phyloP scores from a whole-genome alignment of 78 protist genomes.

The Dictyostelium intermedium region DNA sequence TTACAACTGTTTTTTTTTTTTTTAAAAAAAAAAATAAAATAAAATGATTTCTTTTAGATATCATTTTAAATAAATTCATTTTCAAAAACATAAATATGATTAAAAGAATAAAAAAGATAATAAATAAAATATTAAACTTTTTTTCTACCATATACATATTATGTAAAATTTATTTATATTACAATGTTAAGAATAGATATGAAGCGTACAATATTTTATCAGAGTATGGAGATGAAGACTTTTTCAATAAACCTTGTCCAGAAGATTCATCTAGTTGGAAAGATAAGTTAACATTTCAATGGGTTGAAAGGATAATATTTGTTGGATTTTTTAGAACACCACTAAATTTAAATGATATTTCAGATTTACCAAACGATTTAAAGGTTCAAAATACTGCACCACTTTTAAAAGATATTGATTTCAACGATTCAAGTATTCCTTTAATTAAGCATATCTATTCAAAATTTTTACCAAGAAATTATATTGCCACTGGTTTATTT shows the following conservation, averaged over 20 bases:
- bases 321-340: conserved; percentile 9
- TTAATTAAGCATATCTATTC: not conserved
- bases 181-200: not conserved
- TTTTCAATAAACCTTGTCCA: not conserved
- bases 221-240: not conserved
- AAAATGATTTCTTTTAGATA: not conserved
- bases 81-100: not conserved
- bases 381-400: conserved; percentile 9
- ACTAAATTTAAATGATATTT: conserved; percentile 25
- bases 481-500: not conserved
- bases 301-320: conserved; percentile 31
- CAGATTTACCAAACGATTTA: not conserved
- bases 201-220: not conserved
- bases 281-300: conserved; percentile 1
- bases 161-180: not conserved
- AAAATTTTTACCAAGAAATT: conserved; percentile 10
- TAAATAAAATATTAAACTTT: not conserved
- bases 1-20: not conserved
- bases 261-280: not conserved
- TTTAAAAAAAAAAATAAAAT: too few relatives aligned
- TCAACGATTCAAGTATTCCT: not conserved
- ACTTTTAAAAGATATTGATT: not conserved
- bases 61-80: too few relatives aligned
- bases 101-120: not conserved
- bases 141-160: not conserved